phyloP scores from a whole-genome alignment of 78 protist species.

The Tieghemostelium lacteum region DNA sequence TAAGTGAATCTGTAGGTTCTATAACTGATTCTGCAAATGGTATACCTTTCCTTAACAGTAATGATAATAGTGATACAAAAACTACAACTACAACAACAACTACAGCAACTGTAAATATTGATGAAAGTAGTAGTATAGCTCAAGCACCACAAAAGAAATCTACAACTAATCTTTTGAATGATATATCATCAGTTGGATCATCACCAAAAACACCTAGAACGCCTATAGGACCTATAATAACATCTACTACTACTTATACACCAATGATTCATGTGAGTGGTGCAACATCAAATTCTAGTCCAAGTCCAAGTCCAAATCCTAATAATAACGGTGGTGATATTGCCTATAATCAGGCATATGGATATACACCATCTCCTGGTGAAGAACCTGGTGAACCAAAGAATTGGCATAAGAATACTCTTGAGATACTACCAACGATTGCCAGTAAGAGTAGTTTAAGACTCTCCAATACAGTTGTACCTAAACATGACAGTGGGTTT shows the following conservation, averaged over 20 bases:
- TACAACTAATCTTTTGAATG: too few species aligned
- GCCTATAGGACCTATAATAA: too few species aligned
- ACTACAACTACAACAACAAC: conserved; percentile 8
- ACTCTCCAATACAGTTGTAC: background rate
- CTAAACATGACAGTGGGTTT: too few species aligned
- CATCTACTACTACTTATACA: too few species aligned
- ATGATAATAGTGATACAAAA: too few species aligned
- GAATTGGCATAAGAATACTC: conserved; percentile 17
- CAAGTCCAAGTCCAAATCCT: too few species aligned
- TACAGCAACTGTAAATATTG: background rate
- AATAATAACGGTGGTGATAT: background rate
- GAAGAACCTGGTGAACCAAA: conserved; percentile 2
- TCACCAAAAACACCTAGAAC: background rate
- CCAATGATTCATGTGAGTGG: too few species aligned
- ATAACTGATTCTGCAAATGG: too few species aligned
- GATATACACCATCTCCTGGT: conserved; percentile 10
- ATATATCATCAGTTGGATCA: background rate
- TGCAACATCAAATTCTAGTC: too few species aligned
- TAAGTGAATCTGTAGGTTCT: too few species aligned
- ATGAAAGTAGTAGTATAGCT: background rate
- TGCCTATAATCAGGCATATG: conserved; percentile 33
- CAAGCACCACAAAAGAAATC: background rate
- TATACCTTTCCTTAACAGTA: too few species aligned
- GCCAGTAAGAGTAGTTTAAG: background rate
- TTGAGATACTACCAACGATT: conserved; percentile 3